Evolutionary conservation across 2,329 filamentous ascomycete species (phyloP), one percentile per base, ranked within the genome.

Genomic region (Biscogniauxia sp.): DNA sequence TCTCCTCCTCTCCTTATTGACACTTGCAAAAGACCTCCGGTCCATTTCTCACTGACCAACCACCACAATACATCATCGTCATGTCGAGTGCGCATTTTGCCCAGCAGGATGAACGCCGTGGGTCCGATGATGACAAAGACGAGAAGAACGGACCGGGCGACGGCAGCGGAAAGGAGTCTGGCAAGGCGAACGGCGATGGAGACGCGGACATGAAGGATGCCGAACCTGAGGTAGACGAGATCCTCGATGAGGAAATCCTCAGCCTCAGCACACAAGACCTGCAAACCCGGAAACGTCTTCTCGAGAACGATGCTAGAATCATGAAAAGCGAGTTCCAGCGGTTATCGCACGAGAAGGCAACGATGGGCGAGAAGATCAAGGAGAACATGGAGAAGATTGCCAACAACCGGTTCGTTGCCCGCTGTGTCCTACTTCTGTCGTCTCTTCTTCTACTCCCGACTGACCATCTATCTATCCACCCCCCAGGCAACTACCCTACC

Each of bases 351-450:
- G 95, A 99, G 80, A 97, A 97, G 81, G 88, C 90, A 55, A 89
- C 92, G 54, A 99, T 99, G 95, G 88, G 88, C 61, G 94, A 98
- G 78, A 98, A 97, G 83, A 98, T 99, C 78, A 98, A 97, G 84
- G 95, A 99, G 76, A 99, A 99, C 74, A 81, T 92, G 72, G 96
- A 99, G 70, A 99, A 99, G 86, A 99, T 99, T 73, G 93, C 96
- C 69, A 98, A 99, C 80, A 99, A 99, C 82, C 87, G 93, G 93
- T 96, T 81, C 68, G 83, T 69, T 51, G 51, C 32, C 23, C 23
- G 23, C 23, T 23, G 23, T 23, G 23, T 23, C 23, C 23, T 23
- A 23, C 23, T 53, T 32, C 41, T 45, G 23, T 32, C 9, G 41
- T 7, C 37, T n/a, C 61, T 66, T 57, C 37, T 20, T 41, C 26